These are phyloP conservation scores for Knoxdaviesia proteae DNA, from an alignment of 2,329 filamentous ascomycete genomes.

Conservation along the genomic window DNA sequence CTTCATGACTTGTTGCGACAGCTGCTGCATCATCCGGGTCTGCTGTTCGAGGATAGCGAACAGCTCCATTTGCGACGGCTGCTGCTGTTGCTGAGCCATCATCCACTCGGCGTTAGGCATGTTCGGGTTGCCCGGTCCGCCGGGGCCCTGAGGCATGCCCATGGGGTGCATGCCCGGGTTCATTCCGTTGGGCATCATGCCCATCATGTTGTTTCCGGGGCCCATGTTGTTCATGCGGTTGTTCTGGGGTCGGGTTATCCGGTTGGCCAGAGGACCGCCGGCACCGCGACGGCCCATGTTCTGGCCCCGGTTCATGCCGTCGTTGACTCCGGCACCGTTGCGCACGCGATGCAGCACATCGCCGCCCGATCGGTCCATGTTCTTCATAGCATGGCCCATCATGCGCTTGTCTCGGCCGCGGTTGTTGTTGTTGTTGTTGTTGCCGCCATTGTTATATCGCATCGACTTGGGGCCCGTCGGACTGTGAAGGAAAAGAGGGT, in stretches of 20 bases:
- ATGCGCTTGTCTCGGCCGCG: constrained; percentile 57
- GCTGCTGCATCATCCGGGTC: constrained; percentile 64
- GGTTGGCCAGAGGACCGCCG: not conserved
- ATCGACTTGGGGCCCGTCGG: constrained; percentile 91
- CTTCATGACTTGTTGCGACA: constrained; percentile 42
- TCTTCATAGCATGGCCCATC: constrained; percentile 58
- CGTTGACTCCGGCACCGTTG: constrained; percentile 40
- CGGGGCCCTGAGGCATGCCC: constrained; percentile 21
- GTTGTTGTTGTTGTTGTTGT: constrained; percentile 17
- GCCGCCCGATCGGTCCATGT: constrained; percentile 60
- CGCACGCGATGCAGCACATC: constrained; percentile 64
- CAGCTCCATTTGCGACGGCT: constrained; percentile 28
- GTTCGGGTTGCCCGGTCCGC: constrained; percentile 7
- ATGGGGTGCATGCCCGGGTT: constrained; percentile 4
- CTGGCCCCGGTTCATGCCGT: constrained; percentile 44
- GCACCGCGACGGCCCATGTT: constrained; percentile 2
- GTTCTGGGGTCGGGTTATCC: constrained; percentile 24
- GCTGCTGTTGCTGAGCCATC: constrained; percentile 19
- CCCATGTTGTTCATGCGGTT: constrained; percentile 2
- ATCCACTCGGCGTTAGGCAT: constrained; percentile 19
- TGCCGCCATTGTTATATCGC: constrained; percentile 42
- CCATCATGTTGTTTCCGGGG: constrained; percentile 18
- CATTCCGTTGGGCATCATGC: constrained; percentile 15
- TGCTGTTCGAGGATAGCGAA: constrained; percentile 75
- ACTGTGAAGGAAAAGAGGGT: constrained; percentile 22